Conservation (phyloP, 73 alveolate species). For the Tetrahymena malaccensis region DNA sequence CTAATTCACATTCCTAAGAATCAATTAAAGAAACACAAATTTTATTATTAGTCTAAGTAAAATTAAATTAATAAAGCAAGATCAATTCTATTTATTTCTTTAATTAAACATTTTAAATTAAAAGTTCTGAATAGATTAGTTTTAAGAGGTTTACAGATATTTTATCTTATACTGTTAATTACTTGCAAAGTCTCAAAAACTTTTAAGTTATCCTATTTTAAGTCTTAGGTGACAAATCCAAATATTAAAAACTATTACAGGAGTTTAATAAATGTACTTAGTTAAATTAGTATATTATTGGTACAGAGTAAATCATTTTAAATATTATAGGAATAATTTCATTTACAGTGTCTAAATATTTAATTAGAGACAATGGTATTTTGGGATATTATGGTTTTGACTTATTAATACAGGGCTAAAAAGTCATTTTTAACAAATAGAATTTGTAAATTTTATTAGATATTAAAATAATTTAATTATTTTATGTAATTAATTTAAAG, state of each 20-base stretch:
- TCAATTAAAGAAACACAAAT: background rate
- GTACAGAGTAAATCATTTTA: background rate
- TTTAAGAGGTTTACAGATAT: background rate
- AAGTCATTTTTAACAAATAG: background rate
- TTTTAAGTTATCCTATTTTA: background rate
- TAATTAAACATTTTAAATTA: background rate
- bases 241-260: background rate
- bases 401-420: background rate
- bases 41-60: background rate
- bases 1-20: background rate
- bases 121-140: background rate
- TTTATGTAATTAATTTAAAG: background rate
- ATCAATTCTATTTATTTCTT: background rate
- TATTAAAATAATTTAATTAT: background rate
- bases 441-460: background rate
- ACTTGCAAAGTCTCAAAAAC: background rate
- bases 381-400: background rate
- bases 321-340: background rate
- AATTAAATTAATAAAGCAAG: background rate
- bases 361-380: background rate
- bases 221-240: background rate
- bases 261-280: background rate
- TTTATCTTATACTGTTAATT: background rate
- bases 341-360: background rate
- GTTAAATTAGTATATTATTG: background rate